Base-by-base conservation (phyloP, 75 land plant species). In the Pinus taeda region DNA sequence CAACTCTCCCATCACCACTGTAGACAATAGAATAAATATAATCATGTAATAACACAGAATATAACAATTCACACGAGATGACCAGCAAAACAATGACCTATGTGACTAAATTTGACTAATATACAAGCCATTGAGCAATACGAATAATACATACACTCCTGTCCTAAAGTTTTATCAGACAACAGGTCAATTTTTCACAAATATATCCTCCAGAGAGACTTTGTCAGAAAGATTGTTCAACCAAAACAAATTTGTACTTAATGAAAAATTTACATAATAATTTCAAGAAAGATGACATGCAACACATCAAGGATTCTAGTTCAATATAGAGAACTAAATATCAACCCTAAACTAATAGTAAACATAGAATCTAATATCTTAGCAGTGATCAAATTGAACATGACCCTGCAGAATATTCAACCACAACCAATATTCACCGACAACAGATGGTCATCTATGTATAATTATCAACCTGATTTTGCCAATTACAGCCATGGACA, bases 401-500 rank as follows among this genome's bases (percentile, higher is more conserved):
- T 69, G 4, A 42, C 3, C 72, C 42, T 69, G 53, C 22, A n/a
- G 8, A 39, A 39, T 8, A 69, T 42, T 42, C 42, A 3, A 42
- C 2, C 39, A 42, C 4, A 45, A 37, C 22, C 49, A 42, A 39
- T 8, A 69, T 69, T 12, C 15, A 0, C 72, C 8, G n/a, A n/a
- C 42, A 36, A 45, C n/a, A 42, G 5, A 69, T 8, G 1, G 20
- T 3, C 14, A 69, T 2, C 12, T 49, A 42, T 69, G 55, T 69
- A 39, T 13, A 69, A 69, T 3, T 69, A 42, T n/a, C 53, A 21
- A 86, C 88, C 88, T 86, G 74, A 96, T 94, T 26, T 77, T 83
- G 53, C 98, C 97, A 74, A 96, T 91, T 64, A 96, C 98, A 79
- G 98, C 98, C 93, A 96, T 93, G 5, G 98, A 92, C 21, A 96